Base-by-base conservation (phyloP, 345 rosid species). In the Hypericum perforatum region DNA sequence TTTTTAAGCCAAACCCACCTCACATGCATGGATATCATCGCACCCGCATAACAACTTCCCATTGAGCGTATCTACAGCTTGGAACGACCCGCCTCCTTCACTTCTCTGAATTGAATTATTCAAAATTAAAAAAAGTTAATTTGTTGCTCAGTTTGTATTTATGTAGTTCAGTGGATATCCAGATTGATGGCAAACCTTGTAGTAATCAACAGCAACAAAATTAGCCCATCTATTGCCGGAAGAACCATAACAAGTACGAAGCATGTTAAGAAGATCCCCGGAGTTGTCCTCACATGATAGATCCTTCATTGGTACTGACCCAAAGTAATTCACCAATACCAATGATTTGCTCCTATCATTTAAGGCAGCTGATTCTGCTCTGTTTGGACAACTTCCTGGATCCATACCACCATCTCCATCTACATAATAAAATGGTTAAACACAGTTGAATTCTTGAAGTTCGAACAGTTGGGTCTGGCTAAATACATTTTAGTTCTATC, bases 51-150 rank as follows among this genome's bases (percentile, higher is more conserved):
- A 53, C 39, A 72, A 69, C 66, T 66, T 59, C 9, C 87, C 91
- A 11, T 83, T 83, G 59, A 83, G 57, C 39, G 45, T 68, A 54
- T 83, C 86, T 5, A 80, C 44, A 9, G 82, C 87, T 67, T 66
- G 62, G 63, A 83, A 83, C 59, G 75, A 72, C 63, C 84, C 82
- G 55, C 84, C 87, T 58, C 86, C 82, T 12, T 53, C 41, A 43
- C 87, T 74, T 49, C 80, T 78, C 80, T 80, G 55, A 59, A 47
- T 9, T 51, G 37, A 53, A 22, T 22, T 29, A 16, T 6, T 4
- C 49, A 9, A 5, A 43, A 39, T 7, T 11, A 54, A 14, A 2
- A 8, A 4, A 2, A 16, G 41, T 2, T 12, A 29, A 15, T 15
- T 38, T 9, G 32, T 22, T 22, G 4, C 32, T 4, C 32, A 4